Percentiles rank a stretch among this genome's conserved stretches.
Conservation (phyloP, 176 grass and related monocot genomes). For the Oryza nivara region DNA sequence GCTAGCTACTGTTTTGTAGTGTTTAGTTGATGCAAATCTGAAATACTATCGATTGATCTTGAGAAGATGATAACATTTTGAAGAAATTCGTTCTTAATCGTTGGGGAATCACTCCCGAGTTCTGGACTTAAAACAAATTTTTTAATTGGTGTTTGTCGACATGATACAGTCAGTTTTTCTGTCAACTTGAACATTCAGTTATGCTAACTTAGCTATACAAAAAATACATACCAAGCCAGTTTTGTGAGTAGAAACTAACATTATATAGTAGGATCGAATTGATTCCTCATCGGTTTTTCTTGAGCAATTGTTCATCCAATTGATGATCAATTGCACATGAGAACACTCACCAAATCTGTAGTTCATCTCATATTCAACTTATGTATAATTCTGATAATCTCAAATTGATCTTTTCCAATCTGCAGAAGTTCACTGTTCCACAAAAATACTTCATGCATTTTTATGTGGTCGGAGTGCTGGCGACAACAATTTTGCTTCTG, state of each 20-base stretch:
- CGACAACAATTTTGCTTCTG: conserved; percentile 69
- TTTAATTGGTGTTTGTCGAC: not conserved
- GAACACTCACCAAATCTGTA: not conserved
- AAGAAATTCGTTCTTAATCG: not conserved
- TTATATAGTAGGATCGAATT: not conserved
- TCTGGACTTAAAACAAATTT: not conserved
- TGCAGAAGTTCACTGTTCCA: conserved; percentile 90
- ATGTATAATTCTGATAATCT: not conserved
- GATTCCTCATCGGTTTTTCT: not conserved
- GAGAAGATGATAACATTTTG: not conserved
- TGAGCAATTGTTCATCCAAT: not conserved
- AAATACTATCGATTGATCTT: not conserved
- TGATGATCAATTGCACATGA: not conserved
- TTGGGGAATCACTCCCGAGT: not conserved
- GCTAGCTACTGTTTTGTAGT: not conserved
- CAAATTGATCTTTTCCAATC: conserved; percentile 24
- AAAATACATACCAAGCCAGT: not conserved
- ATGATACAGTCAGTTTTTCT: not conserved
- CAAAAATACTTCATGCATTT: conserved; percentile 98
- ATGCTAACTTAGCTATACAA: not conserved
- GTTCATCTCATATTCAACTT: conserved; percentile 10
- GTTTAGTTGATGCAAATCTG: conserved; percentile 1
- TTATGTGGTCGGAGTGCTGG: conserved; percentile 60
- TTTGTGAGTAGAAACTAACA: not conserved
- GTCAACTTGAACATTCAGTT: not conserved